A percentile compares a stretch with the other conserved stretches of the same genome.
Conservation (phyloP, 257 asterid genomes). For the Penstemon newberryi region DNA sequence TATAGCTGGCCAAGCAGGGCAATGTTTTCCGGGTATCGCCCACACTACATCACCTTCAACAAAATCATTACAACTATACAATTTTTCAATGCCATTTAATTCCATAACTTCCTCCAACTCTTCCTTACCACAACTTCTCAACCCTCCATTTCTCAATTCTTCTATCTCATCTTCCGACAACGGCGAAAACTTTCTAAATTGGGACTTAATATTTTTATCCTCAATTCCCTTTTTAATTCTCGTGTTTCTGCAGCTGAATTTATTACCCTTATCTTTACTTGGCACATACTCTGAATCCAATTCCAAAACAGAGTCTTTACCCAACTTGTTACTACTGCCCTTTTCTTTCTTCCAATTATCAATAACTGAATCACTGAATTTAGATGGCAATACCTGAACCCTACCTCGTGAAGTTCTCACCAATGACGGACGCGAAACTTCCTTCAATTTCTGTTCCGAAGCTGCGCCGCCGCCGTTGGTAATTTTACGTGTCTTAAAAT, state of each 20-base stretch:
- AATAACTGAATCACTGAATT: conserved; percentile 84
- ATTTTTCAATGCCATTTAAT: conserved; percentile 46
- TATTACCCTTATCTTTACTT: conserved; percentile 35
- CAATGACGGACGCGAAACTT: conserved; percentile 70
- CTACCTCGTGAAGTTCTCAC: conserved; percentile 97
- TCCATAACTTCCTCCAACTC: conserved; percentile 57
- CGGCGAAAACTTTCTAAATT: conserved; percentile 58
- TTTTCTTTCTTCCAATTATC: conserved; percentile 95
- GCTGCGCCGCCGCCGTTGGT: conserved; percentile 39
- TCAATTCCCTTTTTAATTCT: conserved; percentile 40
- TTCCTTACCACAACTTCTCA: conserved; percentile 34
- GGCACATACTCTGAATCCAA: conserved; percentile 73
- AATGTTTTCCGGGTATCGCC: conserved; percentile 80
- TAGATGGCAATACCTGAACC: conserved; percentile 94
- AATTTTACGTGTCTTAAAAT: conserved; percentile 68
- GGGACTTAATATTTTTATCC: conserved; percentile 29
- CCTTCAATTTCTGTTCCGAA: conserved; percentile 42
- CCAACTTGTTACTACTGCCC: conserved; percentile 44
- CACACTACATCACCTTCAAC: conserved; percentile 81
- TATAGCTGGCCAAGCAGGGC: conserved; percentile 98
- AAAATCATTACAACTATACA: conserved; percentile 55
- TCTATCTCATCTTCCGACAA: conserved; percentile 59
- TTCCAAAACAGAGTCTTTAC: conserved; percentile 55
- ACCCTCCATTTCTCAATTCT: conserved; percentile 46
- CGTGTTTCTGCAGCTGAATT: conserved; percentile 40